phyloP scores from a whole-genome alignment of 2,329 filamentous ascomycete species.

The Colletotrichum falcatum region DNA sequence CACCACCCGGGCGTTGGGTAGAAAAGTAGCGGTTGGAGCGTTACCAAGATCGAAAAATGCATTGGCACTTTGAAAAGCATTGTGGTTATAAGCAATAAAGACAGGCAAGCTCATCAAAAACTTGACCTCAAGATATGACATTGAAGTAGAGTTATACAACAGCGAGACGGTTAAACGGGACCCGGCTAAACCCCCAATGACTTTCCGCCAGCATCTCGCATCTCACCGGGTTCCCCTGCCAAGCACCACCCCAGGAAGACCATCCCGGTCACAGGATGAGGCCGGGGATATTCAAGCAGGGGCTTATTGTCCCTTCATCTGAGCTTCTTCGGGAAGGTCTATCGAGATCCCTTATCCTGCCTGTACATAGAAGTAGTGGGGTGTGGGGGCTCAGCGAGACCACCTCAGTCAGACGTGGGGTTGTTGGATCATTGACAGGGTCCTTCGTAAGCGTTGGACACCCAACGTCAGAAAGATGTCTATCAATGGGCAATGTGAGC shows the following conservation, averaged over 20 bases:
- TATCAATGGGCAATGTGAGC: too few relatives aligned
- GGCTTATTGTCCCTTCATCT: not conserved
- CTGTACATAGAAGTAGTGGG: conserved; percentile 19
- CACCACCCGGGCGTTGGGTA: not conserved
- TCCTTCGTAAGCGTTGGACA: not conserved
- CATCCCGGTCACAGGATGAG: not conserved
- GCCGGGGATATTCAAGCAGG: not conserved
- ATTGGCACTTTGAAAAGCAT: too few relatives aligned
- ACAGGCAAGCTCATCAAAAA: not conserved
- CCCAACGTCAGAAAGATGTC: not conserved
- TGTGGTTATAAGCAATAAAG: too few relatives aligned
- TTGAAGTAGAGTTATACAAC: conserved; percentile 7
- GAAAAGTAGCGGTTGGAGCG: not conserved
- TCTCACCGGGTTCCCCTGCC: not conserved
- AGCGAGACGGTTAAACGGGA: not conserved
- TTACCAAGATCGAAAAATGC: not conserved
- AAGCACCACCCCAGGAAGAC: not conserved
- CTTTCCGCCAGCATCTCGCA: not conserved
- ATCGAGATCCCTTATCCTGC: conserved; percentile 11
- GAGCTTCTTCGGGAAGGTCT: conserved; percentile 14
- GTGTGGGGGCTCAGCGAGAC: conserved; percentile 27
- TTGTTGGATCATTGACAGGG: conserved; percentile 10
- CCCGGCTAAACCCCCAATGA: not conserved
- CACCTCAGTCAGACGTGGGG: conserved; percentile 15
- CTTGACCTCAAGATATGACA: not conserved